phyloP scores from a whole-genome alignment of 495 filamentous ascomycete species.

The Penicillium steckii region DNA sequence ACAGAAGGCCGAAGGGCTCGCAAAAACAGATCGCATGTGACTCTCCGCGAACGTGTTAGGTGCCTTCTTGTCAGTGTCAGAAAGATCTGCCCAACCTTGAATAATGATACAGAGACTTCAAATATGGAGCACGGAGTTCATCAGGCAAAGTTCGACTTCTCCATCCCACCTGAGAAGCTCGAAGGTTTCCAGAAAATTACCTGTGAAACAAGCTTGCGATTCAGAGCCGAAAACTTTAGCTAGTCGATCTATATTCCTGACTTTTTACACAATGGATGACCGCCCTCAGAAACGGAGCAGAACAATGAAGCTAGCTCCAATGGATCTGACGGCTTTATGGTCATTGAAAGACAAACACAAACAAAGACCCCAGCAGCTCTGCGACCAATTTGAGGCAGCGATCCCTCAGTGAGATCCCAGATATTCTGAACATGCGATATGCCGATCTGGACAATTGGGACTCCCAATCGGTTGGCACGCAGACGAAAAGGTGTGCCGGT shows the following conservation, averaged over 20 bases:
- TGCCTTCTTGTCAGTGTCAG: constrained; percentile 13
- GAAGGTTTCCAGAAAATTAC: constrained; percentile 41
- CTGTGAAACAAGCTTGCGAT: constrained; percentile 41
- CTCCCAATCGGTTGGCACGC: too few species aligned
- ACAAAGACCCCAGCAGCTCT: constrained; percentile 22
- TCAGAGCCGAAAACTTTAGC: constrained; percentile 51
- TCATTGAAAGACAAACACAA: constrained; percentile 29
- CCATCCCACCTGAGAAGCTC: constrained; percentile 33
- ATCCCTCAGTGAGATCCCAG: constrained; percentile 53
- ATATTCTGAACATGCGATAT: constrained; percentile 62
- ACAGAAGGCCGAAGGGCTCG: constrained; percentile 27
- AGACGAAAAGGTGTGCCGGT: constrained; percentile 46
- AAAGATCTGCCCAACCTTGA: constrained; percentile 8
- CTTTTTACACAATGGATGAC: constrained; percentile 58
- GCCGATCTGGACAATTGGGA: constrained; percentile 53
- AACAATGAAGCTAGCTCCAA: background rate
- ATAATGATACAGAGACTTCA: constrained; percentile 4
- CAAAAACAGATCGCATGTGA: background rate
- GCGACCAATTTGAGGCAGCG: constrained; percentile 48
- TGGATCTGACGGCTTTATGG: constrained; percentile 16
- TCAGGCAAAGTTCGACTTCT: constrained; percentile 42
- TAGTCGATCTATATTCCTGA: constrained; percentile 55
- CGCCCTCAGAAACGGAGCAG: constrained; percentile 8
- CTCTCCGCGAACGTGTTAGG: constrained; percentile 5
- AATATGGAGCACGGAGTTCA: constrained; percentile 41